Evolutionary conservation across 352 stramenopile genomes (phyloP).

Genomic region (Pythium sp.): DNA sequence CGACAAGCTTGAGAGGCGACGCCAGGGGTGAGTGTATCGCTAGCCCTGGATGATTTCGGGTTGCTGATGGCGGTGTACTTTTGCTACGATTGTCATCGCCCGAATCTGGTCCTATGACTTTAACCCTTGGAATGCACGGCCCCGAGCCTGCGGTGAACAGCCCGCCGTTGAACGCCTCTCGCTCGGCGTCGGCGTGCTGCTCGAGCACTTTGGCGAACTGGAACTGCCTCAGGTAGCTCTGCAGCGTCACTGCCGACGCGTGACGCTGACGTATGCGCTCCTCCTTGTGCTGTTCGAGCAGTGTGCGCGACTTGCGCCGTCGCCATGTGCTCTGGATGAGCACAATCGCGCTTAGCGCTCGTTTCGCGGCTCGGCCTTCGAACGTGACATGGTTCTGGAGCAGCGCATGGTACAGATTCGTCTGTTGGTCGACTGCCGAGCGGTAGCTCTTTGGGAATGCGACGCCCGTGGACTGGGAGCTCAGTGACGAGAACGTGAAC

Average conservation of each 20-base stretch:
- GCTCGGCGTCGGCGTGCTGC: constrained; percentile 47
- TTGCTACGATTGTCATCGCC: background rate
- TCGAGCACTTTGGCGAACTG: constrained; percentile 50
- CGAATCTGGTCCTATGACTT: background rate
- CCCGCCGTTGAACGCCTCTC: constrained; percentile 50
- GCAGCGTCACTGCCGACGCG: constrained; percentile 40
- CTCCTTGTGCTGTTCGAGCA: constrained; percentile 26
- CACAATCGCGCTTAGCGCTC: constrained; percentile 34
- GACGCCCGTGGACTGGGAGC: constrained; percentile 17
- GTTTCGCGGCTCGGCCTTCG: constrained; percentile 36
- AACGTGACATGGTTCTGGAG: constrained; percentile 49
- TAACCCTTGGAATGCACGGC: constrained; percentile 23
- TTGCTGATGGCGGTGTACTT: background rate
- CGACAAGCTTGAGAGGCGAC: constrained; percentile 36
- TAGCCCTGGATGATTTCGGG: constrained; percentile 9
- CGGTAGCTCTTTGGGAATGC: constrained; percentile 16
- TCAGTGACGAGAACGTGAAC: constrained; percentile 37
- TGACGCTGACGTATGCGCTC: constrained; percentile 35
- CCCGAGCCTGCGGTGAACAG: constrained; percentile 51
- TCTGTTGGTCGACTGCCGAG: constrained; percentile 24
- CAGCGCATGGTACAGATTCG: constrained; percentile 38
- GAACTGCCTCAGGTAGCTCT: constrained; percentile 50
- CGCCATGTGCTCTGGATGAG: constrained; percentile 73
- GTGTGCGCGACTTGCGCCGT: constrained; percentile 34
- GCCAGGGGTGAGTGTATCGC: background rate